A percentile compares a stretch with the other conserved stretches of the same genome.
Conservation (phyloP, 129 eudicot genomes). For the Ambrosia artemisiifolia region DNA sequence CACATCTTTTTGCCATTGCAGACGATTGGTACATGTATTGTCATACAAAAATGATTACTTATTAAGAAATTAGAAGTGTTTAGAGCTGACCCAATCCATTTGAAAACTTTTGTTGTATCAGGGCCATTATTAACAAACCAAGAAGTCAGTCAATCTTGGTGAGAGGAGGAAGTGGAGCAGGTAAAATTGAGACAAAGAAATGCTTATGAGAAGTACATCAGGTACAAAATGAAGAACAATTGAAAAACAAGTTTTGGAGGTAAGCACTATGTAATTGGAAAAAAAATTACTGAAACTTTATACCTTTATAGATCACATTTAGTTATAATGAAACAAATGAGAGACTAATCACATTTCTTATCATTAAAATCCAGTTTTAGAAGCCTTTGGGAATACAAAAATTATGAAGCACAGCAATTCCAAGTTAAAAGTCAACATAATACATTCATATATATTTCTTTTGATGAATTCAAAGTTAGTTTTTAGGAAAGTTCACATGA, state of each 20-base stretch:
- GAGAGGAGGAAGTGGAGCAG: too few species aligned
- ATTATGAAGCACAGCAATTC: slow-evolving; percentile 90
- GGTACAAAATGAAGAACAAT: slow-evolving; percentile 78
- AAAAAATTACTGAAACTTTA: neutral
- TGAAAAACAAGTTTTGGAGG: slow-evolving; percentile 86
- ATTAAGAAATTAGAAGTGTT: too few species aligned
- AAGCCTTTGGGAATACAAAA: slow-evolving; percentile 95
- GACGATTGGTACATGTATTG: too few species aligned
- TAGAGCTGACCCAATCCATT: too few species aligned
- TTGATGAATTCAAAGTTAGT: neutral
- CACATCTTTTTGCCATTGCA: too few species aligned
- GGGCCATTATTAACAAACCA: too few species aligned
- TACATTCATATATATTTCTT: slow-evolving; percentile 6
- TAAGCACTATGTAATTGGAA: slow-evolving; percentile 29
- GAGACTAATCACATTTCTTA: too few species aligned
- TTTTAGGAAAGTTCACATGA: slow-evolving; percentile 32
- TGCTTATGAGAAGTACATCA: slow-evolving; percentile 74
- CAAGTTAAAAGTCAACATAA: slow-evolving; percentile 43
- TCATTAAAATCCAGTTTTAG: too few species aligned
- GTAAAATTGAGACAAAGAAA: too few species aligned
- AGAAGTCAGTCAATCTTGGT: too few species aligned
- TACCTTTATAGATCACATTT: neutral
- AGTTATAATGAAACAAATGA: neutral
- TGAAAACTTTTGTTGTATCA: too few species aligned
- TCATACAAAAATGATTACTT: too few species aligned